Conservation (phyloP, 768 basidiomycete genomes). For the Suillus brevipes region DNA sequence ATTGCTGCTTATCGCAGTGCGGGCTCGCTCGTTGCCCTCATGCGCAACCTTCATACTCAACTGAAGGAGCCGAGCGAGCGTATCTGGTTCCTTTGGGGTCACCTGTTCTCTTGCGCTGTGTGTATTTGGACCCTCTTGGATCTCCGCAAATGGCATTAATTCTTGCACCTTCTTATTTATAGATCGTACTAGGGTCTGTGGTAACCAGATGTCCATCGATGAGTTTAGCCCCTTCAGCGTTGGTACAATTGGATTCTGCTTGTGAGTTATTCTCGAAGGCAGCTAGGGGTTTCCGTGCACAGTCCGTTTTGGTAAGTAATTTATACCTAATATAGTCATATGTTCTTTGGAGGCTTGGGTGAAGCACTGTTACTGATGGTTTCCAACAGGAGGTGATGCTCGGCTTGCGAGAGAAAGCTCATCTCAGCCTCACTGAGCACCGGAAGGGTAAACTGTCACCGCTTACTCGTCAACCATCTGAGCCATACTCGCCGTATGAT, state of each 20-base stretch:
- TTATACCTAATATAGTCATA: background rate
- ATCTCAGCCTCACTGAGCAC: slow-evolving; percentile 62
- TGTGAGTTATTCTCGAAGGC: slow-evolving; percentile 74
- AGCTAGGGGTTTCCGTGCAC: slow-evolving; percentile 62
- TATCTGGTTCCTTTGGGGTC: slow-evolving; percentile 56
- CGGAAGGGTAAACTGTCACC: slow-evolving; percentile 56
- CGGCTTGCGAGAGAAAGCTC: slow-evolving; percentile 63
- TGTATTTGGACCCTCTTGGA: slow-evolving; percentile 25
- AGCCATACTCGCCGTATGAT: slow-evolving; percentile 44
- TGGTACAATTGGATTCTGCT: slow-evolving; percentile 72
- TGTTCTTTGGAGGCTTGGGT: background rate
- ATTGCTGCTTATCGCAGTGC: slow-evolving; percentile 75
- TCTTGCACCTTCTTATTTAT: slow-evolving; percentile 7
- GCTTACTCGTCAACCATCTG: slow-evolving; percentile 36
- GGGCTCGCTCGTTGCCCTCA: slow-evolving; percentile 66
- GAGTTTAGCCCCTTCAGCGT: slow-evolving; percentile 73
- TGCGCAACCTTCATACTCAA: slow-evolving; percentile 67
- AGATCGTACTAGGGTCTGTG: slow-evolving; percentile 72
- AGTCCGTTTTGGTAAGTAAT: slow-evolving; percentile 58
- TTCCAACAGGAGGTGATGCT: slow-evolving; percentile 59
- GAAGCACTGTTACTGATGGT: background rate
- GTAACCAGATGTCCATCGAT: slow-evolving; percentile 79
- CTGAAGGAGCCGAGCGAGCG: slow-evolving; percentile 63
- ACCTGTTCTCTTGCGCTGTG: slow-evolving; percentile 63
- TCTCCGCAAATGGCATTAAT: slow-evolving; percentile 14